Evolutionary conservation across 139 green algal species (phyloP).

Genomic region (Chlorella sorokiniana): DNA sequence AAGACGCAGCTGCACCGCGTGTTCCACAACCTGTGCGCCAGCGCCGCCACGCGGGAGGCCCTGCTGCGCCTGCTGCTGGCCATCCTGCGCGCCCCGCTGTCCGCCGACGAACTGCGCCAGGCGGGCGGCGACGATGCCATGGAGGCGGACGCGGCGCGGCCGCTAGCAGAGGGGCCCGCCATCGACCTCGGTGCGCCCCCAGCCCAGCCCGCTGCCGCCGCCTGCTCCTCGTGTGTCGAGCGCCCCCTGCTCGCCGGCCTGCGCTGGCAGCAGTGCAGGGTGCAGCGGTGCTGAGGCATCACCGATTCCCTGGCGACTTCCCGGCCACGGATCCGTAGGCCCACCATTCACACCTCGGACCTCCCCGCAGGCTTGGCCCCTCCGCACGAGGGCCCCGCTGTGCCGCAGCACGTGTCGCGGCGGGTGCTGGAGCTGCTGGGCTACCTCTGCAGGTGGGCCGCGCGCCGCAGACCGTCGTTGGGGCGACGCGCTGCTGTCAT

Average conservation of each 20-base stretch:
- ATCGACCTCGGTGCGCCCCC: slow-evolving; percentile 11
- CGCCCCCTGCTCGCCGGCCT: too few relatives aligned
- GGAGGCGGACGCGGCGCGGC: not conserved
- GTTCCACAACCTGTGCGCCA: slow-evolving; percentile 81
- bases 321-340: not conserved
- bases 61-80: slow-evolving; percentile 66
- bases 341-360: not conserved
- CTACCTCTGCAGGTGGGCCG: slow-evolving; percentile 53
- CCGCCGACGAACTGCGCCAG: slow-evolving; percentile 37
- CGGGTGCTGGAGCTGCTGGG: slow-evolving; percentile 74
- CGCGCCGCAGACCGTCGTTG: not conserved
- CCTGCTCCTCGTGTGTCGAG: too few relatives aligned
- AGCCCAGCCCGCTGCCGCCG: not conserved
- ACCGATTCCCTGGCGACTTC: too few relatives aligned
- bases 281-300: too few relatives aligned
- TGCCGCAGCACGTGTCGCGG: slow-evolving; percentile 51
- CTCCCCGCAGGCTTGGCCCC: slow-evolving; percentile 25
- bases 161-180: not conserved
- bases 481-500: not conserved
- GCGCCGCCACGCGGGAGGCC: slow-evolving; percentile 44
- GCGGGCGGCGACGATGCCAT: not conserved
- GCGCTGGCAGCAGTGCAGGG: too few relatives aligned
- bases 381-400: slow-evolving; percentile 22
- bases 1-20: slow-evolving; percentile 77
- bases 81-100: slow-evolving; percentile 57